Base-by-base conservation (phyloP, 2,329 filamentous ascomycete genomes). In the Hypoxylon sp. region DNA sequence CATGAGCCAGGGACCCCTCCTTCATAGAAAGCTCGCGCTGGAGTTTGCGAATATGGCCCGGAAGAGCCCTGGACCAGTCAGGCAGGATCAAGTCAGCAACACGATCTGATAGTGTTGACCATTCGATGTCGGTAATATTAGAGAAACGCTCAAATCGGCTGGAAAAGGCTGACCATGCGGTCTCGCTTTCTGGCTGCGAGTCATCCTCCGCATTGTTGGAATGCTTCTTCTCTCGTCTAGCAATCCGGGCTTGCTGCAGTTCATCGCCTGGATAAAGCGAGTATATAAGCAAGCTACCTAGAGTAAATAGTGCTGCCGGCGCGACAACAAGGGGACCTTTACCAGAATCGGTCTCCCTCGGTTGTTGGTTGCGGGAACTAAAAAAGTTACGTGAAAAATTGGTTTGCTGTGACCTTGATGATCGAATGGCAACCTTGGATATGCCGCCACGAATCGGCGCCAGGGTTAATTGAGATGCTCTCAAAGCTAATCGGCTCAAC, bases 1-100 rank as follows among this genome's bases (percentile, higher is more conserved):
- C 93, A 75, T 97, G 91, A 11, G 95, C 93, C 45, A 99, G 82
- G 0, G 94, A 97, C 1, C 94, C 95, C 0, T 93, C 92, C 0
- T 91, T 89, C 89, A 96, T 91, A 34, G 93, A 96, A 14, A 98
- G 84, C 80, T 98, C 95, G 21, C 88, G 88, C 77, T 97, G 94
- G 34, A 98, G 86, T 79, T 97, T 98, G 66, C 88, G 86, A 60
- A 97, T 82, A 60, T 93, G 93, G 2, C 84, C 90, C 0, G 94
- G 94, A 17, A 98, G 82, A 45, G 88, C 78, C 70, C 89, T 91
- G 34, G 91, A 89, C 95, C 95, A 98, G 45, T 92, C 89, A 0
- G 95, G 95, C 2, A 97, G 80, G 34, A 98, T 89, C 69, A 88
- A 86, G 75, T 88, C 90, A 38, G 91, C 89, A 25, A 97, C 77